Percentiles rank a stretch among this genome's conserved stretches.
These are phyloP conservation scores for Filobasidium wieringae DNA, from an alignment of 768 basidiomycete genomes.

Conservation along the genomic window DNA sequence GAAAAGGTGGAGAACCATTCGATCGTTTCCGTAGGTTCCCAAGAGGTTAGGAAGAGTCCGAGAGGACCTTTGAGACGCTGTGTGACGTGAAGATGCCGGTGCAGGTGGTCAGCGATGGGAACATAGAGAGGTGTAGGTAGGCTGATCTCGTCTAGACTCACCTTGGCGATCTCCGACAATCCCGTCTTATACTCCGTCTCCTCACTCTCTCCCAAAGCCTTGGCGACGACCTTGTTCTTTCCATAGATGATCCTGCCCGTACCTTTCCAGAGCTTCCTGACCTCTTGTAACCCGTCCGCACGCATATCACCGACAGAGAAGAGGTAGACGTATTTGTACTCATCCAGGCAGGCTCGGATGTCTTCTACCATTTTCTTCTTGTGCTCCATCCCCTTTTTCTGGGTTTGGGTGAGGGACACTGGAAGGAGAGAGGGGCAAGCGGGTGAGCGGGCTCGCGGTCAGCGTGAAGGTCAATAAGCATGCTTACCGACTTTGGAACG, in stretches of 20 bases:
- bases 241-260: slow-evolving; percentile 86
- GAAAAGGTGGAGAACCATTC: slow-evolving; percentile 90
- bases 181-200: slow-evolving; percentile 77
- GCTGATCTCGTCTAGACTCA: slow-evolving; percentile 39
- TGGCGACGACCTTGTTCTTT: slow-evolving; percentile 72
- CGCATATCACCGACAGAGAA: slow-evolving; percentile 94
- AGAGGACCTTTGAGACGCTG: slow-evolving; percentile 92
- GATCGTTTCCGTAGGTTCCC: slow-evolving; percentile 74
- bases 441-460: not conserved
- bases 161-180: slow-evolving; percentile 66
- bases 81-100: not conserved
- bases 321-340: slow-evolving; percentile 90
- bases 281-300: slow-evolving; percentile 85
- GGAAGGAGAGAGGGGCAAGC: slow-evolving; percentile 3
- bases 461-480: not conserved
- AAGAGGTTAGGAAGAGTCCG: slow-evolving; percentile 83
- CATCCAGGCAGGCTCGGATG: slow-evolving; percentile 69
- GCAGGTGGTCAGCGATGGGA: not conserved
- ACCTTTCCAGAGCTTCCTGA: slow-evolving; percentile 85
- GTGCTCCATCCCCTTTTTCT: slow-evolving; percentile 82
- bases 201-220: slow-evolving; percentile 74
- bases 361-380: slow-evolving; percentile 73
- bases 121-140: not conserved
- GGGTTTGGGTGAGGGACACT: slow-evolving; percentile 90
- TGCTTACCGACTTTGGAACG: slow-evolving; percentile 71